phyloP scores from a whole-genome alignment of 2,329 filamentous ascomycete genomes.

The Fusarium robinianum region DNA sequence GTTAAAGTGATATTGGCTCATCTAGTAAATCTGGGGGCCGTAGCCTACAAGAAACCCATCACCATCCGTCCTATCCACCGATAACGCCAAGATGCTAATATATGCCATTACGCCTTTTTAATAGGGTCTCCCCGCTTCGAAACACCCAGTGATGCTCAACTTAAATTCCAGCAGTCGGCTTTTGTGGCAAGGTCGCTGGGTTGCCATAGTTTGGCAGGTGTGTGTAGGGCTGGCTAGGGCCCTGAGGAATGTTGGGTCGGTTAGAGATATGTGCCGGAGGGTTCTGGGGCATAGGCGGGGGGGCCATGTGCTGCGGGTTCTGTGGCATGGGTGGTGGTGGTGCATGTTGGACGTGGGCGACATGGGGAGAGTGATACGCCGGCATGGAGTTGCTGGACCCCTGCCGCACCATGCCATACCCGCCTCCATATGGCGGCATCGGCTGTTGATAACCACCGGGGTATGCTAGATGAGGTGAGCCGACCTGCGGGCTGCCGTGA shows the following conservation, averaged over 20 bases:
- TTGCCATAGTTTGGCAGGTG: conserved; percentile 63
- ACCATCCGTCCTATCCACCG: conserved; percentile 42
- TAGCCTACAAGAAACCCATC: conserved; percentile 39
- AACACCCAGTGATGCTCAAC: conserved; percentile 40
- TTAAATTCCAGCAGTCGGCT: conserved; percentile 57
- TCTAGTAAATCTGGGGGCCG: conserved; percentile 38
- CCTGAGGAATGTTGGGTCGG: conserved; percentile 51
- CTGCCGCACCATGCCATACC: conserved; percentile 61
- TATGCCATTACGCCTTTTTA: conserved; percentile 43
- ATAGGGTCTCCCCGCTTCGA: conserved; percentile 32
- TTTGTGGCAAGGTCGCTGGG: conserved; percentile 63
- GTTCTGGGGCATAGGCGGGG: conserved; percentile 51
- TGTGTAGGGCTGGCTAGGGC: conserved; percentile 52
- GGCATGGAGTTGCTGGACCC: conserved; percentile 59
- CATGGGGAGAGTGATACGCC: conserved; percentile 51
- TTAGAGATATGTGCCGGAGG: conserved; percentile 49
- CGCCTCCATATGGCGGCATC: conserved; percentile 50
- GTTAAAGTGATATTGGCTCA: conserved; percentile 38
- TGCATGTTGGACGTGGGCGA: conserved; percentile 46
- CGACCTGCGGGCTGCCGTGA: conserved; percentile 58
- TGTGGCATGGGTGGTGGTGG: conserved; percentile 46
- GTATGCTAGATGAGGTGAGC: conserved; percentile 56
- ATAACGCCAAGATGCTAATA: conserved; percentile 49
- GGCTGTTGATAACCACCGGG: conserved; percentile 52
- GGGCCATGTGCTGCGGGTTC: conserved; percentile 45